Conservation (phyloP, 106 monocot genomes). For the Cymbidium sinense region DNA sequence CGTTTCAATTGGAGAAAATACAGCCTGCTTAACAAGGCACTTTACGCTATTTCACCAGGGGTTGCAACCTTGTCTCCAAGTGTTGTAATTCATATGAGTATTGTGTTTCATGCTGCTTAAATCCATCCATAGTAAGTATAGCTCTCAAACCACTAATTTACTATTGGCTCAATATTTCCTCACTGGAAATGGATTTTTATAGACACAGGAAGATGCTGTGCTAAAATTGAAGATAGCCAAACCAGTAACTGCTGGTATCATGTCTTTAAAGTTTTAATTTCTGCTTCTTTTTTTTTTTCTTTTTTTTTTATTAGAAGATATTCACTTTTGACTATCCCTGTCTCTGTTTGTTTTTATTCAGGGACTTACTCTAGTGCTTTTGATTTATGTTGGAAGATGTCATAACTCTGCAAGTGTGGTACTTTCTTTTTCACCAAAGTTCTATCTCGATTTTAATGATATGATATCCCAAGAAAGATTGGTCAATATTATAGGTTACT, state of each 20-base stretch:
- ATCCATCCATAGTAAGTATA: slow-evolving; percentile 59
- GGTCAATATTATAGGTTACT: no score
- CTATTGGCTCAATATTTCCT: background rate
- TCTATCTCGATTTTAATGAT: background rate
- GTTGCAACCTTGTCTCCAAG: slow-evolving; percentile 73
- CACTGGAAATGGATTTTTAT: slow-evolving; percentile 9
- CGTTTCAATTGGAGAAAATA: background rate
- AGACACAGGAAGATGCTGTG: slow-evolving; percentile 68
- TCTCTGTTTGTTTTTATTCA: slow-evolving; percentile 24
- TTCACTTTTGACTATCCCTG: background rate
- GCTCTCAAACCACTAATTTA: background rate
- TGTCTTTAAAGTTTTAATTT: background rate
- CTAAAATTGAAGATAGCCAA: slow-evolving; percentile 81
- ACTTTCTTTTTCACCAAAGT: slow-evolving; percentile 14
- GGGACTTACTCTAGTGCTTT: slow-evolving; percentile 74
- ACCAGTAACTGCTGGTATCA: slow-evolving; percentile 78
- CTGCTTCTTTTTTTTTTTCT: background rate
- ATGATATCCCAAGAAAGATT: no score
- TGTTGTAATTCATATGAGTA: slow-evolving; percentile 96
- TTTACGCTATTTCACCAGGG: slow-evolving; percentile 38
- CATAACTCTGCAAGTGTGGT: slow-evolving; percentile 99
- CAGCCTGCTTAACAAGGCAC: slow-evolving; percentile 1
- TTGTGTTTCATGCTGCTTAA: slow-evolving; percentile 96
- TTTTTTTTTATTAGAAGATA: background rate
- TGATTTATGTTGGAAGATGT: slow-evolving; percentile 91